phyloP scores from a whole-genome alignment of 2,329 filamentous ascomycete species.

The Calonectria fujianensis region DNA sequence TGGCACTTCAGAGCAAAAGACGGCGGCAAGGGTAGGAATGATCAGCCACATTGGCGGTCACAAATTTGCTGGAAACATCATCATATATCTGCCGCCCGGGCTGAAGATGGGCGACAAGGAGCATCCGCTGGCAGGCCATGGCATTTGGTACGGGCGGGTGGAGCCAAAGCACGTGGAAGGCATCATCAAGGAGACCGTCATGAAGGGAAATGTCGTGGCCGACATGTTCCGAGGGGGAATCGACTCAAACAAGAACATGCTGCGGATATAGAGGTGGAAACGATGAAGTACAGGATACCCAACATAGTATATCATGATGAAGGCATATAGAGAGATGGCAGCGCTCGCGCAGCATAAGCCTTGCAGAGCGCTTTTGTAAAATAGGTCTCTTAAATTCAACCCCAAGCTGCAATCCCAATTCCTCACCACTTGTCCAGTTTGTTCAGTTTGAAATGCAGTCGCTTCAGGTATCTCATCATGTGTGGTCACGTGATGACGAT shows the following conservation, averaged over 20 bases:
- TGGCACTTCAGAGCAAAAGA: slow-evolving; percentile 32
- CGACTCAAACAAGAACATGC: slow-evolving; percentile 70
- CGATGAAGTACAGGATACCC: slow-evolving; percentile 43
- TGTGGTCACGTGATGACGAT: slow-evolving; percentile 44
- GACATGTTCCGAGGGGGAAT: slow-evolving; percentile 85
- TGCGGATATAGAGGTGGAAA: slow-evolving; percentile 63
- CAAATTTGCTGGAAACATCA: slow-evolving; percentile 90
- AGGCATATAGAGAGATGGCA: slow-evolving; percentile 12
- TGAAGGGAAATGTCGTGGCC: slow-evolving; percentile 79
- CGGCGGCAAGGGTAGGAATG: slow-evolving; percentile 77
- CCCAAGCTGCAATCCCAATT: background rate
- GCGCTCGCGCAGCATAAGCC: background rate
- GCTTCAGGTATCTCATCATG: background rate
- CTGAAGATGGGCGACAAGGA: slow-evolving; percentile 63
- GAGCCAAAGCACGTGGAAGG: slow-evolving; percentile 86
- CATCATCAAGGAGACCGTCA: slow-evolving; percentile 81
- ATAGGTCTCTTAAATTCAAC: slow-evolving; percentile 25
- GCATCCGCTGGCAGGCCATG: slow-evolving; percentile 80
- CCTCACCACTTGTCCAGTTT: background rate
- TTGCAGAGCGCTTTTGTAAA: background rate
- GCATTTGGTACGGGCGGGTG: slow-evolving; percentile 89
- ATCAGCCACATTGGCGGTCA: slow-evolving; percentile 90
- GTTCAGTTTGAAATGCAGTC: background rate
- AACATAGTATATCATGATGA: slow-evolving; percentile 11
- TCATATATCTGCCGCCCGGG: slow-evolving; percentile 83